These are phyloP conservation scores for Trichoderma virens DNA, from an alignment of 495 filamentous ascomycete species.

Conservation along the genomic window DNA sequence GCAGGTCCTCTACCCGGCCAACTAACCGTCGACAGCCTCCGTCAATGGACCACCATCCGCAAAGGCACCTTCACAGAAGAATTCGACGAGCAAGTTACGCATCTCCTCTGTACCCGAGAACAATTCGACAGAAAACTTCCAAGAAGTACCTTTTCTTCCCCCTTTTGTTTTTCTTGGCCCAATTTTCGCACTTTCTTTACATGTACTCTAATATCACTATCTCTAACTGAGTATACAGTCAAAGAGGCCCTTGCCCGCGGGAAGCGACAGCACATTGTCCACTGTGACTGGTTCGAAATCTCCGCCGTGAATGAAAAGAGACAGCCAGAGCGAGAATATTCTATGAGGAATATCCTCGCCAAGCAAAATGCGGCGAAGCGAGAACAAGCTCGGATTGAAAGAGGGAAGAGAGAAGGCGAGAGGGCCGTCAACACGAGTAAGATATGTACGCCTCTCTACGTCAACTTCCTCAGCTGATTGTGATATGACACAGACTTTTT, in stretches of 20 bases:
- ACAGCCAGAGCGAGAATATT: slow-evolving; percentile 19
- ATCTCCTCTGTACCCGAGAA: slow-evolving; percentile 27
- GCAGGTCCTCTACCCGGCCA: slow-evolving; percentile 24
- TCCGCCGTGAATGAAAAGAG: slow-evolving; percentile 16
- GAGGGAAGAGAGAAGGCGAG: slow-evolving; percentile 43
- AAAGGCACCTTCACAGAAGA: slow-evolving; percentile 18
- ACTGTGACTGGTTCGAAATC: slow-evolving; percentile 34
- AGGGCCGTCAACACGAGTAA: slow-evolving; percentile 32
- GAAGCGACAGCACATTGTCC: slow-evolving; percentile 23
- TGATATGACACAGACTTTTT: too few relatives aligned
- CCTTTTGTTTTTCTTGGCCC: too few relatives aligned
- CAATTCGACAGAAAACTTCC: slow-evolving; percentile 21
- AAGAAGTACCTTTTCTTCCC: slow-evolving; percentile 1
- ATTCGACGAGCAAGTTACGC: slow-evolving; percentile 25
- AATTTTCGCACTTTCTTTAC: too few relatives aligned
- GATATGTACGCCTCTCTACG: slow-evolving; percentile 2
- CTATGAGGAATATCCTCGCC: slow-evolving; percentile 8
- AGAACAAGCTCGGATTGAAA: slow-evolving; percentile 26
- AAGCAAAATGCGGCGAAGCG: slow-evolving; percentile 11
- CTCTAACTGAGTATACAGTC: too few relatives aligned
- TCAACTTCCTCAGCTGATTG: neutral
- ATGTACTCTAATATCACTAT: too few relatives aligned
- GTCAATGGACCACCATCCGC: slow-evolving; percentile 24
- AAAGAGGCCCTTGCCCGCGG: neutral
- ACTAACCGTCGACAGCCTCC: slow-evolving; percentile 24